A percentile compares a stretch with the other conserved stretches of the same genome.
Conservation (phyloP, 139 green algal species). For the Helicosporidium sp. region DNA sequence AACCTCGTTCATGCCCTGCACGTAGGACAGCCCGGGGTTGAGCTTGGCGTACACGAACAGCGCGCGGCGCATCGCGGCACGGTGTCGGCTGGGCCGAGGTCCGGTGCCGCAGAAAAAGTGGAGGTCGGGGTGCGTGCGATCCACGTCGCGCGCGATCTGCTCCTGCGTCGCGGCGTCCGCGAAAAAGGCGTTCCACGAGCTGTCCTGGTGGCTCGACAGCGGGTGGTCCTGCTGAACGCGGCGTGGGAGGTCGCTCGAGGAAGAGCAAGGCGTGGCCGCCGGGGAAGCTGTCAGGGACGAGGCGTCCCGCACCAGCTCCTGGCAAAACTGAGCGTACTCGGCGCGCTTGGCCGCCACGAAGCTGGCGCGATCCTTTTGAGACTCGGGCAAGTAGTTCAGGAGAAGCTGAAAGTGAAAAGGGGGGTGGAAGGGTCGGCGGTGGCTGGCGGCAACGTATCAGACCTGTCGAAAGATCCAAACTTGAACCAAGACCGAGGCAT, state of each 20-base stretch:
- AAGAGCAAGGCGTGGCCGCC: too few species aligned
- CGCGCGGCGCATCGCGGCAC: constrained; percentile 38
- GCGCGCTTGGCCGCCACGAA: too few species aligned
- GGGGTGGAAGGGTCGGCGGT: too few species aligned
- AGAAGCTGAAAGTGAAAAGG: too few species aligned
- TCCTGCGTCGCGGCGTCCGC: constrained; percentile 63
- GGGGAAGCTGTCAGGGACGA: too few species aligned
- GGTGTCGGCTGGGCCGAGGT: constrained; percentile 7
- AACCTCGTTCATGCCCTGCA: constrained; percentile 97
- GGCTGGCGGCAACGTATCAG: too few species aligned
- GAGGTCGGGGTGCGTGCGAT: constrained; percentile 84
- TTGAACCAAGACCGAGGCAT: too few species aligned
- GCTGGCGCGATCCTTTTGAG: too few species aligned
- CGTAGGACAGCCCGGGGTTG: constrained; percentile 84
- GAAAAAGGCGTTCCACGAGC: constrained; percentile 62
- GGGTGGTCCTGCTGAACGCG: constrained; percentile 79
- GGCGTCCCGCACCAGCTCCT: too few species aligned
- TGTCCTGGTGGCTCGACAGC: constrained; percentile 36
- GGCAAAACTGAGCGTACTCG: too few species aligned
- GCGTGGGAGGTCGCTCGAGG: constrained; percentile 5
- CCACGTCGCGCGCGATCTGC: constrained; percentile 85
- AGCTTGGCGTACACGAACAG: constrained; percentile 96
- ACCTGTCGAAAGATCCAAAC: too few species aligned
- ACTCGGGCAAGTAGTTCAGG: too few species aligned
- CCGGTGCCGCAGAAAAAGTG: constrained; percentile 75